phyloP scores from a whole-genome alignment of 2,329 filamentous ascomycete genomes.

The Xylaria sp. region DNA sequence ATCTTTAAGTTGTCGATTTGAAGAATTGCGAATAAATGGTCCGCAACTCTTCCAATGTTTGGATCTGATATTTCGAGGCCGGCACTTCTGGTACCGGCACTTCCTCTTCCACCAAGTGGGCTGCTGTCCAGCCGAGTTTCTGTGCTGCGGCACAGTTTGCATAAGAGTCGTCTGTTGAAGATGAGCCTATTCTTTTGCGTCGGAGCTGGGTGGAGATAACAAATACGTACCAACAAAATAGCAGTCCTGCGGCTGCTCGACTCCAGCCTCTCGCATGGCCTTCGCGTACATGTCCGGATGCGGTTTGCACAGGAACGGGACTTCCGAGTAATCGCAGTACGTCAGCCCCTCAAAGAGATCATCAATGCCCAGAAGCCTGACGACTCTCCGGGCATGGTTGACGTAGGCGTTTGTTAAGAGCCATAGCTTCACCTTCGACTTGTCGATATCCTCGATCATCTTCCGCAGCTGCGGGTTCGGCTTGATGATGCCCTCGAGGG shows the following conservation, averaged over 20 bases:
- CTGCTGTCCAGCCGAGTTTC: constrained; percentile 85
- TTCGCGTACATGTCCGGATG: constrained; percentile 84
- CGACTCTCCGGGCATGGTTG: constrained; percentile 85
- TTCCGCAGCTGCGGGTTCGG: constrained; percentile 79
- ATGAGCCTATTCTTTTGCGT: constrained; percentile 9
- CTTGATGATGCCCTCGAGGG: constrained; percentile 84
- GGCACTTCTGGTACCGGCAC: constrained; percentile 70
- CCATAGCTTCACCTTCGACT: constrained; percentile 86
- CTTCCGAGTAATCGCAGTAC: constrained; percentile 85
- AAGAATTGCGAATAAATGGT: constrained; percentile 86
- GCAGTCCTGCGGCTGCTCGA: constrained; percentile 75
- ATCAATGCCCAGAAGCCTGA: constrained; percentile 82
- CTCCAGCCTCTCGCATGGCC: constrained; percentile 86
- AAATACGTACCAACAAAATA: constrained; percentile 85
- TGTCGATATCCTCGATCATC: constrained; percentile 85
- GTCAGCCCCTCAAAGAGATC: constrained; percentile 95
- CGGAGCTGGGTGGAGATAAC: neutral
- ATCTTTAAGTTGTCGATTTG: constrained; percentile 60
- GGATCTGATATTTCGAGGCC: constrained; percentile 80
- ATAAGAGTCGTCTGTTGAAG: constrained; percentile 80
- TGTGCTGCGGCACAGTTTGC: constrained; percentile 82
- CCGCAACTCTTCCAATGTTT: constrained; percentile 79
- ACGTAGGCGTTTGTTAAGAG: constrained; percentile 96
- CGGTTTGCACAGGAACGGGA: constrained; percentile 88
- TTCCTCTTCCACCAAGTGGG: constrained; percentile 84